phyloP scores from a whole-genome alignment of 106 monocot genomes.

The Phalaenopsis equestris region DNA sequence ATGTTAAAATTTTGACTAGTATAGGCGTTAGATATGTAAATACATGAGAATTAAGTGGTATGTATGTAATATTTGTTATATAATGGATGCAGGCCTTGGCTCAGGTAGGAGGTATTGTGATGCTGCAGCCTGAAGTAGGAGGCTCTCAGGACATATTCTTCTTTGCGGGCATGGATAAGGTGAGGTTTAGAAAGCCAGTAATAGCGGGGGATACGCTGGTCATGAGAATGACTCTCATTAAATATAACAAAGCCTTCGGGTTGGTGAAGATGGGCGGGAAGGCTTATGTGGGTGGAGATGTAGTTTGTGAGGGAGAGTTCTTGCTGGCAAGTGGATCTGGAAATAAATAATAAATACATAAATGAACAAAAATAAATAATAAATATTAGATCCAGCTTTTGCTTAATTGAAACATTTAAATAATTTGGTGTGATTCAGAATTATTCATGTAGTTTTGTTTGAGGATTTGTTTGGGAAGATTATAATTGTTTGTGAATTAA shows the following conservation, averaged over 20 bases:
- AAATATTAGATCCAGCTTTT: too few species aligned
- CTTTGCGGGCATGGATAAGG: conserved; percentile 93
- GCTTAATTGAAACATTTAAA: too few species aligned
- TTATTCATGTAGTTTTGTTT: too few species aligned
- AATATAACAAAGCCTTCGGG: conserved; percentile 81
- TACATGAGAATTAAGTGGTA: too few species aligned
- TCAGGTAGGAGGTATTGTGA: conserved; percentile 86
- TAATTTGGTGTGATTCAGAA: too few species aligned
- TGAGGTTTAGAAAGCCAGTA: conserved; percentile 94
- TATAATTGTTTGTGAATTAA: too few species aligned
- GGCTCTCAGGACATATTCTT: conserved; percentile 89
- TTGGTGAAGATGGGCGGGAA: conserved; percentile 95
- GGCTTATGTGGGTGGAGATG: conserved; percentile 79
- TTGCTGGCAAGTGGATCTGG: conserved; percentile 65
- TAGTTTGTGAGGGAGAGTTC: conserved; percentile 95
- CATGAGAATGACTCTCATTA: conserved; percentile 87
- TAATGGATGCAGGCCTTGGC: conserved; percentile 62
- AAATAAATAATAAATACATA: neutral
- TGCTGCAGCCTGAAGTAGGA: conserved; percentile 87
- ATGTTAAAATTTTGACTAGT: too few species aligned
- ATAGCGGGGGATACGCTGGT: conserved; percentile 87
- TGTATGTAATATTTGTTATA: too few species aligned
- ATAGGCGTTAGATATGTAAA: too few species aligned
- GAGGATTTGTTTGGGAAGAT: too few species aligned
- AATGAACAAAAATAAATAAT: too few species aligned